Conservation (phyloP, 192 early-diverging fungal genomes). For the Mortierella antarctica region DNA sequence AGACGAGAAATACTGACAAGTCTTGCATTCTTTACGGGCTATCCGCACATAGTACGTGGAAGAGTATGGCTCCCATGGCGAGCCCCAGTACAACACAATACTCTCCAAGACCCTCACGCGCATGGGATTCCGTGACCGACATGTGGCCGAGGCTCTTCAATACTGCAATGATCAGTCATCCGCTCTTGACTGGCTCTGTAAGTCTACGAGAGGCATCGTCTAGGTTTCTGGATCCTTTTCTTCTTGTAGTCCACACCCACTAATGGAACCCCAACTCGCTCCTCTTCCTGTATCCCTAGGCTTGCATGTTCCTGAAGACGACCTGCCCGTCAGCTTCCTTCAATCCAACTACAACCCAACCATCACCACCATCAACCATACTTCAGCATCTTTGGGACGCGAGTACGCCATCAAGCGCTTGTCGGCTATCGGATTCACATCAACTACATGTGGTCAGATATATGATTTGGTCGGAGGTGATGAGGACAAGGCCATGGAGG, state of each 20-base stretch:
- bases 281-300: conserved; percentile 29
- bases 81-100: conserved; percentile 38
- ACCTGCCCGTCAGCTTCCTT: conserved; percentile 64
- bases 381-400: conserved; percentile 59
- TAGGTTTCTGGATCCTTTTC: neutral
- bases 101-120: conserved; percentile 54
- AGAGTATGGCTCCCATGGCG: conserved; percentile 41
- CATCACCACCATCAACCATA: conserved; percentile 65
- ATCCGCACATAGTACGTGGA: conserved; percentile 34
- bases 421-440: conserved; percentile 66
- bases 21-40: no score
- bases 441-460: conserved; percentile 57
- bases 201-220: conserved; percentile 2
- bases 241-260: neutral
- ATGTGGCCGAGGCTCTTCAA: conserved; percentile 80
- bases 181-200: conserved; percentile 88
- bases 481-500: conserved; percentile 65
- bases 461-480: conserved; percentile 56
- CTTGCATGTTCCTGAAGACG: conserved; percentile 91
- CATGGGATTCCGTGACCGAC: conserved; percentile 78
- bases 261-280: neutral
- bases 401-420: conserved; percentile 74
- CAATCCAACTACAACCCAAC: conserved; percentile 63
- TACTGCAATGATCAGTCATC: conserved; percentile 59
- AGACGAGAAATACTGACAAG: neutral